Base-by-base conservation (phyloP, 2,329 filamentous ascomycete genomes). In the Phaeosphaeriaceae sp. region DNA sequence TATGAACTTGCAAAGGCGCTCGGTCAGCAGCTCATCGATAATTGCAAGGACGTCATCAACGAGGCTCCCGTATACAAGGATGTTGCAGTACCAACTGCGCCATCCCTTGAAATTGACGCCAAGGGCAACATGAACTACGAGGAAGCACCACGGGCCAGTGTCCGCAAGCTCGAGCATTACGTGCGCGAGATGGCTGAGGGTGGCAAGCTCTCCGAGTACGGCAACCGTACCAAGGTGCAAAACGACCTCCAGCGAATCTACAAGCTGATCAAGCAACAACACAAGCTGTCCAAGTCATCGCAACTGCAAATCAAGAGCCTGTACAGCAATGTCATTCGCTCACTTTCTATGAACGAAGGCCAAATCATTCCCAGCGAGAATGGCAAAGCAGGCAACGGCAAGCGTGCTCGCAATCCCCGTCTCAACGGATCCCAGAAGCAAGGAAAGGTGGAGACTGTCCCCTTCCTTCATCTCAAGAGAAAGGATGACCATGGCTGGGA, bases 161-260 rank as follows among this genome's bases (percentile, higher is more conserved):
- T 93, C 73, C 88, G 94, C 65, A 99, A 99, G 79, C 84, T 99
- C 36, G 94, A 99, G 78, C 93, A 97, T 75, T 99, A 99, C 67
- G 94, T 99, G 41, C 90, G 90, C 70, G 92, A 97, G 74, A 97
- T 99, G 94, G 93, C 93, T 8, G 92, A 97, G 63, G 94, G 94
- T 56, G 94, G 94, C 70, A 97, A 97, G 77, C 95, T 99, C 64
- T 96, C 93, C 23, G 94, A 99, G 75, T 99, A 99, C 73, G 94
- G 93, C 71, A 97, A 96, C 79, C 88, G 94, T 35, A 94, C 92
- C 59, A 99, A 97, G 83, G 94, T 99, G 28, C 94, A 97, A 76
- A 95, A 92, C 70, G 94, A 97, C 71, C 82, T 99, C 34, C 87
- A 89, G 70, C 90, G 90, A 63, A 94, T 99, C 67, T 97, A 97